Conservation (phyloP, 1,284 basidiomycete genomes). For the Gymnopus androsaceus region DNA sequence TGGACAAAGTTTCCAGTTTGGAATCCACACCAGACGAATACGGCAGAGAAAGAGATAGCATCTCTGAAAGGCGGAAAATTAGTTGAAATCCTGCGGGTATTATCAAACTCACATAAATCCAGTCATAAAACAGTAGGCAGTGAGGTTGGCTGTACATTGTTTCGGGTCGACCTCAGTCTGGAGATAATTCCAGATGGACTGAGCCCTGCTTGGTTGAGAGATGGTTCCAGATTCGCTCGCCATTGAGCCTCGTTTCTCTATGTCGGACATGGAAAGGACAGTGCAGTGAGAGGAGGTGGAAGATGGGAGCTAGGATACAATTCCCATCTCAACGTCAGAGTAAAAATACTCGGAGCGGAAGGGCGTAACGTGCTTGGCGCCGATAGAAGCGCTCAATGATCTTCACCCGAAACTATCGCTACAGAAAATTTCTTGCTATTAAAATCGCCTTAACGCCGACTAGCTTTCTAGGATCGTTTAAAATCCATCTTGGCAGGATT, state of each 20-base stretch:
- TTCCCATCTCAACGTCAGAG: too few species aligned
- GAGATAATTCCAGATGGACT: constrained; percentile 4
- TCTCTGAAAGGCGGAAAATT: constrained; percentile 44
- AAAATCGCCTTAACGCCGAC: too few species aligned
- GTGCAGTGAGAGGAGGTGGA: too few species aligned
- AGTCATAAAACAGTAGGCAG: constrained; percentile 30
- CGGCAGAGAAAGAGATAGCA: constrained; percentile 49
- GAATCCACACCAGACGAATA: constrained; percentile 30
- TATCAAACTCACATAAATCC: constrained; percentile 25
- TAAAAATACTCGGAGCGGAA: too few species aligned
- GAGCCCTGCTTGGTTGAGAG: background rate
- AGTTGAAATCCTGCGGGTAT: background rate
- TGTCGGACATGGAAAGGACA: constrained; percentile 1
- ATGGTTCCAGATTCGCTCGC: constrained; percentile 1
- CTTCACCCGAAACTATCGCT: too few species aligned
- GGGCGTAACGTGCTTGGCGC: too few species aligned
- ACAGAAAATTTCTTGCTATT: too few species aligned
- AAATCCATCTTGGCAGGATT: too few species aligned
- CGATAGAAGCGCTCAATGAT: too few species aligned
- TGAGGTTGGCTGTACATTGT: constrained; percentile 21
- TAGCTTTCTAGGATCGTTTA: too few species aligned
- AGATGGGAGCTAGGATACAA: background rate
- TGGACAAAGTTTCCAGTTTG: constrained; percentile 27
- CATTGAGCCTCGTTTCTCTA: constrained; percentile 7
- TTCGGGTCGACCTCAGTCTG: constrained; percentile 19